Evolutionary conservation across 129 eudicot species (phyloP), one percentile per base, ranked within the genome.

Genomic region (Scalesia atractyloides): DNA sequence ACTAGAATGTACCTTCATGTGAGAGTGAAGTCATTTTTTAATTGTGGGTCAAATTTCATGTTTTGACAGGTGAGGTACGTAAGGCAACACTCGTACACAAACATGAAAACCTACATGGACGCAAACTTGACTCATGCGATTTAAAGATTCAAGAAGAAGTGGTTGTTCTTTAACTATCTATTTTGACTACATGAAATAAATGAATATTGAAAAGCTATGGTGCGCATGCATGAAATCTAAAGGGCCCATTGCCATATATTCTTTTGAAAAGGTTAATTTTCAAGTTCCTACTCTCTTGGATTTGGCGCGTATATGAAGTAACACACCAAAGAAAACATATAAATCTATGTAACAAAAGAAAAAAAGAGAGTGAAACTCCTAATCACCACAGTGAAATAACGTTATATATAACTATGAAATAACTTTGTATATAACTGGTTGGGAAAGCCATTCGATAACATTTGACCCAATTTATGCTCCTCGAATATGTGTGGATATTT

Each of bases 301-400:
- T 75, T 75, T 75, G 79, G 79, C 79, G 73, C 79, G 73, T 53
- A 75, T 53, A 39, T 67, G 18, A 75, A 53, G 66, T 54, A 54
- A 22, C 73, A 66, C 7, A 54, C 73, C 9, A 37, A 64, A 51
- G 39, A 73, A 73, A 63, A 71, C 78, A 33, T 64, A 64, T 64
- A 49, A 20, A 53, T 41, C 57, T 30, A 65, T 50, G 64, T 37
- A 49, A 20, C 39, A 39, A 60, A 44, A 46, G 52, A 34, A 66
- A 11, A 66, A 39, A 22, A 66, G 78, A 73, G 61, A 73, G 52
- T 26, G 50, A 61, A 47, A 61, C 34, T 62, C 70, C 70, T 63
- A 50, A 73, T 14, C 60, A 69, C 17, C 60, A 60, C 19, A 46
- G 68, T 57, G 63, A 18, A 69, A 44, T 19, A 44, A 66, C 53